phyloP scores from a whole-genome alignment of 1,139 yeast species.

The Debaryomyces psychrophilus region DNA sequence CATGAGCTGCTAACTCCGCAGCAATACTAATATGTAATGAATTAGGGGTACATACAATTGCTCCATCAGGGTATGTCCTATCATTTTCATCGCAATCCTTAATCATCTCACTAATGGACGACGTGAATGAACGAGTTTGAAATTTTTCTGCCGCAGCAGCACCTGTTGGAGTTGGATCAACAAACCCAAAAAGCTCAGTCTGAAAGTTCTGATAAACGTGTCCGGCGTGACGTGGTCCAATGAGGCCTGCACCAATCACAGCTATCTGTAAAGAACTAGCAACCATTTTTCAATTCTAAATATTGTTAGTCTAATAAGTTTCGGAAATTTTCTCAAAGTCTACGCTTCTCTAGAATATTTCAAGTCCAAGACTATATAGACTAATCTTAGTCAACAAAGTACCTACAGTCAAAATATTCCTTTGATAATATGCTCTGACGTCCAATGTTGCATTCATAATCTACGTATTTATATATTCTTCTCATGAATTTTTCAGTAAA shows the following conservation, averaged over 20 bases:
- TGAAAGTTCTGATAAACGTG: slow-evolving; percentile 31
- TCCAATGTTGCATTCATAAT: not conserved
- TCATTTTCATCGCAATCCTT: slow-evolving; percentile 27
- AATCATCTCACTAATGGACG: slow-evolving; percentile 31
- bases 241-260: slow-evolving; percentile 44
- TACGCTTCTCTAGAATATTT: not conserved
- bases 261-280: slow-evolving; percentile 23
- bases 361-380: too few relatives aligned
- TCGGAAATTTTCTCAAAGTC: not conserved
- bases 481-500: not conserved
- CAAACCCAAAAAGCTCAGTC: slow-evolving; percentile 36
- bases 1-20: slow-evolving; percentile 35
- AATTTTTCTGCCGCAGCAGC: slow-evolving; percentile 28
- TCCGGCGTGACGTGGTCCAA: slow-evolving; percentile 47
- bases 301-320: not conserved
- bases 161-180: slow-evolving; percentile 36
- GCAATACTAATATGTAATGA: slow-evolving; percentile 43
- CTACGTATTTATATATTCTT: not conserved
- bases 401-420: not conserved
- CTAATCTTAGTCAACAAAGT: too few relatives aligned
- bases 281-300: slow-evolving; percentile 14
- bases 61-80: slow-evolving; percentile 41
- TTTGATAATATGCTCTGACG: not conserved
- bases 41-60: slow-evolving; percentile 48
- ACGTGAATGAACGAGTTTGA: slow-evolving; percentile 29